Conservation (phyloP, 495 filamentous ascomycete species). For the Platismatia glauca region DNA sequence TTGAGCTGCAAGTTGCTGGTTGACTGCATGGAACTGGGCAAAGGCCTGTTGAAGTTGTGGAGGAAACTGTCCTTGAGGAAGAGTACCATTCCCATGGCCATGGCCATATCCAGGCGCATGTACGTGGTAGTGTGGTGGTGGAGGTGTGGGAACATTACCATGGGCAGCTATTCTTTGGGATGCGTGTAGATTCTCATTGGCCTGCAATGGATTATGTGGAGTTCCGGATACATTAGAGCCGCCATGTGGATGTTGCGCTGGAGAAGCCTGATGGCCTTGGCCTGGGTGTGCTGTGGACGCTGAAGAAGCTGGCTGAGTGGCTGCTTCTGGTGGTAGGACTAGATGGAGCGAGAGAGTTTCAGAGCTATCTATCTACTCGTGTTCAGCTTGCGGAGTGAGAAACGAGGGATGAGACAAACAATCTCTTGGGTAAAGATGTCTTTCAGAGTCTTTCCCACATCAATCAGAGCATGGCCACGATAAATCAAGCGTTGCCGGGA, state of each 20-base stretch:
- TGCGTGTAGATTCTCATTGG: neutral
- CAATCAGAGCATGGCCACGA: conserved; percentile 48
- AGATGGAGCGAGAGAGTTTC: conserved; percentile 52
- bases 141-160: neutral
- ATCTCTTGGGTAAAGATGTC: conserved; percentile 48
- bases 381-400: neutral
- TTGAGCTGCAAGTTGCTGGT: conserved; percentile 19
- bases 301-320: conserved; percentile 13
- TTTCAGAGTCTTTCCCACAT: conserved; percentile 45
- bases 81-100: conserved; percentile 11
- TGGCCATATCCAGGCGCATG: conserved; percentile 6
- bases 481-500: conserved; percentile 56
- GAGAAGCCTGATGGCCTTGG: neutral
- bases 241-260: conserved; percentile 5
- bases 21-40: conserved; percentile 17
- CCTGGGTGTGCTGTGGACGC: conserved; percentile 1
- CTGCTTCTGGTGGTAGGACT: conserved; percentile 39
- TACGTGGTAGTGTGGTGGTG: conserved; percentile 5
- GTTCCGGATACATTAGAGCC: neutral
- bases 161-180: conserved; percentile 4
- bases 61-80: conserved; percentile 14
- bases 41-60: conserved; percentile 20
- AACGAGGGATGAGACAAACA: conserved; percentile 35
- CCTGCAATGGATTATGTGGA: conserved; percentile 1
- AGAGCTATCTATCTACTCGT: conserved; percentile 36